These are phyloP conservation scores for Cyberlindnera samutprakarnensis DNA, from an alignment of 805 yeast genomes.

Conservation along the genomic window DNA sequence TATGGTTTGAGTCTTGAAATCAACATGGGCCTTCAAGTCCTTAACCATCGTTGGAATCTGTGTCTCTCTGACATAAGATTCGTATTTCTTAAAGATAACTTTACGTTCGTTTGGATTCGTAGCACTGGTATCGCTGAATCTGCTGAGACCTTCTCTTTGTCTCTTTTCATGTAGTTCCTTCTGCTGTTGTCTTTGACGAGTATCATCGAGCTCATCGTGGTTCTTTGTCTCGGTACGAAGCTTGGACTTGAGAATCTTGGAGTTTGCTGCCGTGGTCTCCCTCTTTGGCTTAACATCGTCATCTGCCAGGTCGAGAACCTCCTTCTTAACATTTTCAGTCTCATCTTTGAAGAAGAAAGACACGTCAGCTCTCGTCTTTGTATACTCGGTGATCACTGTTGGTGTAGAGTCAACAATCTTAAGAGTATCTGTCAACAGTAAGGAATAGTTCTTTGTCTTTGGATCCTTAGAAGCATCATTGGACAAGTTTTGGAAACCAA, in stretches of 20 bases:
- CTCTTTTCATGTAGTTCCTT: slow-evolving; percentile 74
- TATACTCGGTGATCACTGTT: slow-evolving; percentile 61
- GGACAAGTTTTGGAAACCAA: slow-evolving; percentile 66
- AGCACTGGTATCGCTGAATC: slow-evolving; percentile 76
- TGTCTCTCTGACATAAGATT: slow-evolving; percentile 87
- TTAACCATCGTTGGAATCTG: slow-evolving; percentile 82
- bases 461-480: slow-evolving; percentile 38
- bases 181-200: slow-evolving; percentile 77
- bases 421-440: slow-evolving; percentile 75
- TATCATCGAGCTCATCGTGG: slow-evolving; percentile 72
- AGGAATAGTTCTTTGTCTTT: slow-evolving; percentile 54
- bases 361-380: slow-evolving; percentile 64
- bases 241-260: slow-evolving; percentile 72
- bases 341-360: slow-evolving; percentile 80
- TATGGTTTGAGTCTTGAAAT: slow-evolving; percentile 79
- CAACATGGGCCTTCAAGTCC: slow-evolving; percentile 83
- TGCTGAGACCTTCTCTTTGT: slow-evolving; percentile 77
- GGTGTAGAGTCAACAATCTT: slow-evolving; percentile 56
- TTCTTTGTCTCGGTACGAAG: slow-evolving; percentile 68
- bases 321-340: slow-evolving; percentile 34
- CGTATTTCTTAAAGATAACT: slow-evolving; percentile 84
- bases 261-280: slow-evolving; percentile 27
- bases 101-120: slow-evolving; percentile 49
- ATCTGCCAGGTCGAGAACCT: slow-evolving; percentile 35
- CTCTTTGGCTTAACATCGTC: slow-evolving; percentile 22